Evolutionary conservation across 768 basidiomycete species (phyloP).

Genomic region (Hypsizygus marmoreus): DNA sequence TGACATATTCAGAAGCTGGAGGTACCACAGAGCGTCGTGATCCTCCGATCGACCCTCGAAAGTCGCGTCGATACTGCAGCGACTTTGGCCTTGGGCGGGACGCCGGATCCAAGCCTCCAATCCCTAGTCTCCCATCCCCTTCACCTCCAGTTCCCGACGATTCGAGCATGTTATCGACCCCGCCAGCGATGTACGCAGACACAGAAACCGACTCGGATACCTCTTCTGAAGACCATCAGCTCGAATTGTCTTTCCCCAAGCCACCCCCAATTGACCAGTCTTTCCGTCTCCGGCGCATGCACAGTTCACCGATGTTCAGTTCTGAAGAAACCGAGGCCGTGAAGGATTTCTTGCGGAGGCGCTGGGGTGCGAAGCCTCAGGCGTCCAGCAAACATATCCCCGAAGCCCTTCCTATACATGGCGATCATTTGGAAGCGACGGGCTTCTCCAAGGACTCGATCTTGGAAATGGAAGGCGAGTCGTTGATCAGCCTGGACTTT

Average conservation of each 20-base stretch:
- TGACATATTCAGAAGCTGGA: not conserved
- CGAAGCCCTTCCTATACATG: not conserved
- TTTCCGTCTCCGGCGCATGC: constrained; percentile 38
- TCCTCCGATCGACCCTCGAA: constrained; percentile 29
- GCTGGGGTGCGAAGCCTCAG: constrained; percentile 16
- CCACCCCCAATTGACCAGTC: constrained; percentile 44
- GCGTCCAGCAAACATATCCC: no score
- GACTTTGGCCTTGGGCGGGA: constrained; percentile 29
- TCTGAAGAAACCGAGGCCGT: constrained; percentile 26
- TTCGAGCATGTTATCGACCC: constrained; percentile 29
- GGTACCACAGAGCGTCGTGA: constrained; percentile 8
- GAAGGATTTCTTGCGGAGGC: constrained; percentile 21
- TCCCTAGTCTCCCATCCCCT: constrained; percentile 7
- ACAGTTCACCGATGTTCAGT: constrained; percentile 44
- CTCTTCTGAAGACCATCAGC: constrained; percentile 35
- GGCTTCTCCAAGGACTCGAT: constrained; percentile 2
- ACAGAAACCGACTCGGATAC: constrained; percentile 35
- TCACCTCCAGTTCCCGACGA: constrained; percentile 12
- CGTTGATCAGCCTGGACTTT: no score
- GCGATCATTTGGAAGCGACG: constrained; percentile 3
- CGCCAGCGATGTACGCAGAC: constrained; percentile 27
- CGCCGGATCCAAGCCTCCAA: constrained; percentile 8
- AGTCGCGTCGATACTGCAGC: constrained; percentile 30
- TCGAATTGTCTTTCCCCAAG: constrained; percentile 43
- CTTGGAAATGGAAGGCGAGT: not conserved